These are phyloP conservation scores for Tetrapyrgos nigripes DNA, from an alignment of 1,284 basidiomycete species.

Conservation along the genomic window DNA sequence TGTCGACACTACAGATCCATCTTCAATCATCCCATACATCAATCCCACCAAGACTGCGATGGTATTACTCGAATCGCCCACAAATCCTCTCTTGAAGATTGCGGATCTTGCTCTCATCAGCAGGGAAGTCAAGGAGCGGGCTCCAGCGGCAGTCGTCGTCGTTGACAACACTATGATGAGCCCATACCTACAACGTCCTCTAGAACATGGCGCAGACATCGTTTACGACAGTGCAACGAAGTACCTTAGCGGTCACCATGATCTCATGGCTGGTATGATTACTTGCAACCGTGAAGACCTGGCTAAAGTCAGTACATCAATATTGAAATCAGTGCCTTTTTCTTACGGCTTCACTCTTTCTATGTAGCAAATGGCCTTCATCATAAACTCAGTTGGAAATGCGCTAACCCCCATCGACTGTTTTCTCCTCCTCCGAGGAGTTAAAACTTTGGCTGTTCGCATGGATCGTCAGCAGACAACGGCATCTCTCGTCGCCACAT, in stretches of 20 bases:
- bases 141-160: constrained; percentile 86
- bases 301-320: constrained; percentile 65
- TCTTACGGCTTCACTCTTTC: constrained; percentile 13
- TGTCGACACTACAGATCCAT: constrained; percentile 89
- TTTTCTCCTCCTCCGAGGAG: constrained; percentile 94
- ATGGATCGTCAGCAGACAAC: constrained; percentile 95
- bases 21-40: constrained; percentile 69
- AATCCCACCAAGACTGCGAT: constrained; percentile 81
- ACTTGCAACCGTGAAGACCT: constrained; percentile 93
- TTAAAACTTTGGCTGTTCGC: constrained; percentile 96
- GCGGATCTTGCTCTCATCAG: constrained; percentile 88
- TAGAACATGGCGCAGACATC: constrained; percentile 96
- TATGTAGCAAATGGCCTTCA: constrained; percentile 83
- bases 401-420: constrained; percentile 95
- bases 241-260: constrained; percentile 98
- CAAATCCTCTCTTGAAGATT: constrained; percentile 97
- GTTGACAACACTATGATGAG: constrained; percentile 99
- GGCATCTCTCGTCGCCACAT: constrained; percentile 86
- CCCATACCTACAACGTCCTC: constrained; percentile 94
- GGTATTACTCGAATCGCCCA: constrained; percentile 97
- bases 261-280: constrained; percentile 97
- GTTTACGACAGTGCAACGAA: constrained; percentile 99
- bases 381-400: constrained; percentile 98
- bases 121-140: constrained; percentile 80
- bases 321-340: background rate